Evolutionary conservation across 2,329 filamentous ascomycete species (phyloP).

Genomic region (Exophiala oligosperma): DNA sequence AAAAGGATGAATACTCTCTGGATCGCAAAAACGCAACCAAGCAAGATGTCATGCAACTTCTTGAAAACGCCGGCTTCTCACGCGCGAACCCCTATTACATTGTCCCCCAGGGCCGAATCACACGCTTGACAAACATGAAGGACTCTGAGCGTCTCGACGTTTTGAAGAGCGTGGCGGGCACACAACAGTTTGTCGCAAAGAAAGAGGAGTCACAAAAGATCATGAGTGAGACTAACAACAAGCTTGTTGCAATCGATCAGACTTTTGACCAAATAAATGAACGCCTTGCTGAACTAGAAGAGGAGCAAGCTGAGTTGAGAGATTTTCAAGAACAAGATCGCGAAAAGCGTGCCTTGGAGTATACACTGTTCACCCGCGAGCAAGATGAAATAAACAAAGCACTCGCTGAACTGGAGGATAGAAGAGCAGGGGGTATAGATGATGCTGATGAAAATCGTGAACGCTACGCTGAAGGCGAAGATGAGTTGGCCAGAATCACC

Average conservation of each 20-base stretch:
- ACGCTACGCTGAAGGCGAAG: slow-evolving; percentile 74
- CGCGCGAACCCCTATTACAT: slow-evolving; percentile 99
- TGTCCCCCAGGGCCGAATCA: slow-evolving; percentile 94
- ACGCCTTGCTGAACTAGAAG: slow-evolving; percentile 82
- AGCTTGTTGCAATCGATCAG: slow-evolving; percentile 91
- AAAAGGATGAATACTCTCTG: slow-evolving; percentile 98
- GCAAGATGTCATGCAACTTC: slow-evolving; percentile 87
- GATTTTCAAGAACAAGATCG: slow-evolving; percentile 94
- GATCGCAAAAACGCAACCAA: slow-evolving; percentile 97
- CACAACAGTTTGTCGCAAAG: slow-evolving; percentile 92
- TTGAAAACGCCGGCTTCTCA: slow-evolving; percentile 95
- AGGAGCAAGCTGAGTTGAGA: slow-evolving; percentile 93
- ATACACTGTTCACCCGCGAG: slow-evolving; percentile 89
- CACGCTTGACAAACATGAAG: slow-evolving; percentile 97
- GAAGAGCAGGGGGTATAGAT: slow-evolving; percentile 78
- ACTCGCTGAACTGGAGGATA: slow-evolving; percentile 79
- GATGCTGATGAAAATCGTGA: slow-evolving; percentile 79
- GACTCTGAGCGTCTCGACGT: slow-evolving; percentile 86
- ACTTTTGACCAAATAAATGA: slow-evolving; percentile 89
- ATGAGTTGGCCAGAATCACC: slow-evolving; percentile 74
- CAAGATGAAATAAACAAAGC: slow-evolving; percentile 75
- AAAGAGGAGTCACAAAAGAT: slow-evolving; percentile 92
- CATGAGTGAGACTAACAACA: slow-evolving; percentile 94
- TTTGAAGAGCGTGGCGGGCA: slow-evolving; percentile 96
- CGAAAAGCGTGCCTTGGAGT: slow-evolving; percentile 87